A percentile compares a stretch with the other conserved stretches of the same genome.
phyloP scores from a whole-genome alignment of 2,329 filamentous ascomycete species.

The Penicillium sumatraense region DNA sequence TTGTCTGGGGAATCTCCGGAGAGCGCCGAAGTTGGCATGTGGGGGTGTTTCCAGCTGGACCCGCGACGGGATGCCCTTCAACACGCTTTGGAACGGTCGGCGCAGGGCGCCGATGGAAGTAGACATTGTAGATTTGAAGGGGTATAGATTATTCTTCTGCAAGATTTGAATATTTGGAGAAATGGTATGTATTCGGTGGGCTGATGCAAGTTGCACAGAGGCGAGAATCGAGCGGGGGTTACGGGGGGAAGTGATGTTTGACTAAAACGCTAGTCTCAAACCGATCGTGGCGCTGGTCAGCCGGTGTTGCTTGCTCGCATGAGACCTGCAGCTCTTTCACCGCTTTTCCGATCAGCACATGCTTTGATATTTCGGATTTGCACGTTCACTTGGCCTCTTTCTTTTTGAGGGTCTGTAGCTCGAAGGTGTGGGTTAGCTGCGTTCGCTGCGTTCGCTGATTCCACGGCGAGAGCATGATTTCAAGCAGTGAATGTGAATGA shows the following conservation, averaged over 20 bases:
- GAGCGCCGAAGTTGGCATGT: neutral
- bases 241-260: neutral
- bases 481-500: too few species aligned
- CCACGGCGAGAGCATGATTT: too few species aligned
- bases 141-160: neutral
- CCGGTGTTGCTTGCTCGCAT: neutral
- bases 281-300: neutral
- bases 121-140: neutral
- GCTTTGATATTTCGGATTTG: too few species aligned
- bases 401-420: too few species aligned
- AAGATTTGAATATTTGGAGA: neutral
- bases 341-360: neutral
- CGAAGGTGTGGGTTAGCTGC: too few species aligned
- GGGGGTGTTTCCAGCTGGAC: neutral
- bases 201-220: neutral
- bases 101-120: neutral
- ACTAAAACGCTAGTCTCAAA: neutral
- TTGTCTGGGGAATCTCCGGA: neutral
- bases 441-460: too few species aligned
- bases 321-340: neutral
- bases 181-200: neutral
- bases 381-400: too few species aligned
- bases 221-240: neutral
- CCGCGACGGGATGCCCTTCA: neutral
- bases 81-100: conserved; percentile 1